A percentile compares a stretch with the other conserved stretches of the same genome.
Evolutionary conservation across 2,329 filamentous ascomycete species (phyloP).

Genomic region (Alternaria postmessia): DNA sequence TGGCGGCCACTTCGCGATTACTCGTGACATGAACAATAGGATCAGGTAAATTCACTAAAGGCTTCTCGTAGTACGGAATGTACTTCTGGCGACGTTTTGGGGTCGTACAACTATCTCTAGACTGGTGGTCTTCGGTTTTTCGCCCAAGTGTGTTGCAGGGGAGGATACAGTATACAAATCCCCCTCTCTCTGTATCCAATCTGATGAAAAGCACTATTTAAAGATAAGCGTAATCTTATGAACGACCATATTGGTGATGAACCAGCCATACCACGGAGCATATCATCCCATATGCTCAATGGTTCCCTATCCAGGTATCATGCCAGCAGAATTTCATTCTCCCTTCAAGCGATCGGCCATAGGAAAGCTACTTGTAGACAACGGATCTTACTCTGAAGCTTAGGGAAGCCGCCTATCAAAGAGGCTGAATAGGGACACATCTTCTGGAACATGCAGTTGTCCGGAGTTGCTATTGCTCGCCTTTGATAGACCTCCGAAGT

Average conservation of each 20-base stretch:
- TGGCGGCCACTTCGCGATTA: constrained; percentile 20
- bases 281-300: background rate
- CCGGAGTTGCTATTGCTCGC: background rate
- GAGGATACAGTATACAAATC: background rate
- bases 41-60: constrained; percentile 34
- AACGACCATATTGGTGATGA: background rate
- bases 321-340: background rate
- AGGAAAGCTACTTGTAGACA: background rate
- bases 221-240: background rate
- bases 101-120: background rate
- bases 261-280: background rate
- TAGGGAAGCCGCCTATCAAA: background rate
- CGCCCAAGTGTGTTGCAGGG: background rate
- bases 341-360: background rate
- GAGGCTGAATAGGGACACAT: background rate
- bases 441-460: background rate
- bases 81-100: constrained; percentile 1
- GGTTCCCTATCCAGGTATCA: background rate
- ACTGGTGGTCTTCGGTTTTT: background rate
- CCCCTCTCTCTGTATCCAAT: background rate
- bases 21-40: constrained; percentile 23
- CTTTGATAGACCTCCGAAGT: background rate
- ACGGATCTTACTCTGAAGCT: background rate
- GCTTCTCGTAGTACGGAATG: constrained; percentile 31
- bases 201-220: background rate